Evolutionary conservation across 2,329 filamentous ascomycete species (phyloP).

Genomic region (Ustulina deusta): DNA sequence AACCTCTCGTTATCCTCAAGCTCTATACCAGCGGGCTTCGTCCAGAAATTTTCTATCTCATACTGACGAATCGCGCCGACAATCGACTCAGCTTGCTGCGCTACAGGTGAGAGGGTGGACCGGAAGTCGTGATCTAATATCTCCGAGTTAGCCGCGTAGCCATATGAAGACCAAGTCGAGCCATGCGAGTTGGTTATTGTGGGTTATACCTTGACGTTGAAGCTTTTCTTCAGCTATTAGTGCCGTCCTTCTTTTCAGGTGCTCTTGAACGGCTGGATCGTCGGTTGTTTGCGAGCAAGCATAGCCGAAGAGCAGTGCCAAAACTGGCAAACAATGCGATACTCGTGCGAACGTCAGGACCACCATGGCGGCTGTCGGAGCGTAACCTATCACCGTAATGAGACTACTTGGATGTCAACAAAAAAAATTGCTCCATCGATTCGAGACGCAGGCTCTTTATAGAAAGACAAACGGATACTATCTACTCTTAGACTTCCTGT

Average conservation of each 20-base stretch:
- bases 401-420: background rate
- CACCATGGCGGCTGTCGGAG: conserved; percentile 2
- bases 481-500: too few relatives aligned
- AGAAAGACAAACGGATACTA: too few relatives aligned
- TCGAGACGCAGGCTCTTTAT: too few relatives aligned
- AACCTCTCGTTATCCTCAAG: conserved; percentile 34
- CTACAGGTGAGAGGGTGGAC: conserved; percentile 29
- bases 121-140: conserved; percentile 33
- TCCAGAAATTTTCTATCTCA: conserved; percentile 35
- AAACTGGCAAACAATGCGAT: conserved; percentile 9
- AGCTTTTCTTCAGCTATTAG: conserved; percentile 28
- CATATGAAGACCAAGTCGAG: conserved; percentile 1
- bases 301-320: conserved; percentile 15
- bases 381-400: background rate
- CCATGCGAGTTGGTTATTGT: conserved; percentile 4
- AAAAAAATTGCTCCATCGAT: too few relatives aligned
- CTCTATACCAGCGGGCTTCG: conserved; percentile 16
- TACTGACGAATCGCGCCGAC: conserved; percentile 37
- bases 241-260: conserved; percentile 23
- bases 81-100: conserved; percentile 33
- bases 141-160: conserved; percentile 5
- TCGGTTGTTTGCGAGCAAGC: conserved; percentile 1
- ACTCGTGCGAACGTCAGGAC: conserved; percentile 10
- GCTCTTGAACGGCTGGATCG: conserved; percentile 27
- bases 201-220: conserved; percentile 26